phyloP scores from a whole-genome alignment of 306 rosid genomes.

The Boehmeria nivea region DNA sequence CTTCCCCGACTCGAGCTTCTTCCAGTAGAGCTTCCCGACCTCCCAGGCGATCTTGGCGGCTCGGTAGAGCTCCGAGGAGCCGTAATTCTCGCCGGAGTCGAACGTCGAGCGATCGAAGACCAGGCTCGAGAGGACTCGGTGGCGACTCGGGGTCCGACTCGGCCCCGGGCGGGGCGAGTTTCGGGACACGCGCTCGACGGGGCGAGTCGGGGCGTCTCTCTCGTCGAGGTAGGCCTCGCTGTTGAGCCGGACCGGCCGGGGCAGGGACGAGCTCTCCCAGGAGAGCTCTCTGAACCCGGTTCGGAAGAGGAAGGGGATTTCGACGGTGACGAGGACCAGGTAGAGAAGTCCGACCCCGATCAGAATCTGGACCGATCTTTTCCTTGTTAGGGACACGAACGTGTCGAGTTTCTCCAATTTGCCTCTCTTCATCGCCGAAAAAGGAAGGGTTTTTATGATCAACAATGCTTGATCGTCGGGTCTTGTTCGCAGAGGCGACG shows the following conservation, averaged over 20 bases:
- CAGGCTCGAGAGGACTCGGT: conserved; percentile 40
- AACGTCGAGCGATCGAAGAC: conserved; percentile 42
- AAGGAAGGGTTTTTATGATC: too few species aligned
- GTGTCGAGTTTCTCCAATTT: conserved; percentile 38
- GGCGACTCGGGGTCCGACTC: conserved; percentile 30
- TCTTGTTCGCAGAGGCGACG: too few species aligned
- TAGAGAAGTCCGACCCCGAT: conserved; percentile 47
- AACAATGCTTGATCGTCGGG: too few species aligned
- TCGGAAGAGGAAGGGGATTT: conserved; percentile 67
- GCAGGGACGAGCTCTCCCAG: conserved; percentile 26
- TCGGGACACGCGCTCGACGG: conserved; percentile 37
- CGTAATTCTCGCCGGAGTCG: conserved; percentile 28
- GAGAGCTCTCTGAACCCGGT: conserved; percentile 38
- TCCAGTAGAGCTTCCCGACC: conserved; percentile 55
- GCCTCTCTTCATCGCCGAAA: conserved; percentile 48
- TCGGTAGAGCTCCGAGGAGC: conserved; percentile 45
- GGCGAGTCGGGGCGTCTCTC: conserved; percentile 58
- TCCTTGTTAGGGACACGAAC: conserved; percentile 43
- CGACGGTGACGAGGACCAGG: conserved; percentile 46
- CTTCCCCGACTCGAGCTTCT: conserved; percentile 43
- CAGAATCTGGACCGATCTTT: conserved; percentile 69
- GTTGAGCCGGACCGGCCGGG: conserved; percentile 32
- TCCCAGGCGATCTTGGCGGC: conserved; percentile 53
- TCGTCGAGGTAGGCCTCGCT: conserved; percentile 46
- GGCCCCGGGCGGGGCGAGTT: conserved; percentile 37